Base-by-base conservation (phyloP, 164 flowering plant species). In the Tinospora cordifolia region DNA sequence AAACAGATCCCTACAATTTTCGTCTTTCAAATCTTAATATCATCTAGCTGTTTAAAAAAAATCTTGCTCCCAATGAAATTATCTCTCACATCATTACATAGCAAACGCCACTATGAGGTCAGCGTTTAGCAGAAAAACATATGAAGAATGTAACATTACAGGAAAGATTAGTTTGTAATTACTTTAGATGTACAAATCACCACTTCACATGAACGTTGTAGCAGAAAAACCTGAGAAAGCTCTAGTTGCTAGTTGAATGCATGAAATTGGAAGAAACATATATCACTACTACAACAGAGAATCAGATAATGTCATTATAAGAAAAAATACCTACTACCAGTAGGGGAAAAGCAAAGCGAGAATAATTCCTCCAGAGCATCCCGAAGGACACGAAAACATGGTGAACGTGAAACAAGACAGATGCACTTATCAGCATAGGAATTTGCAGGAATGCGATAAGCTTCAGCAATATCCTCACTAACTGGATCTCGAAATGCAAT, bases 341-440 rank as follows among this genome's bases (percentile, higher is more conserved):
- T 41, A 65, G 91, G 49, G 17, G 96, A 92, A 77, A 92, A 92
- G 76, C 99, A 95, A 67, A 95, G 93, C 24, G 73, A 63, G 78
- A 81, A 95, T 69, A 95, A 63, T 75, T 95, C 97, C 83, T 92
- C 98, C 70, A 95, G 75, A 14, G 92, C 90, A 72, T 80, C 83
- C 19, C 90, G 82, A 71, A 95, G 91, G 26, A 85, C 88, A 69
- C 74, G 75, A 65, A 95, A 95, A 80, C 90, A 80, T 8, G 99
- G 98, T 0, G 86, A 87, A 22, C 87, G 99, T 6, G 99, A 95
- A 70, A 95, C 94, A 70, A 92, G 83, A 79, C 99, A 95, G 65
- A 95, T 90, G 72, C 99, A 95, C 77, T 95, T 95, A 74, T 95
- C 98, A 68, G 99, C 96, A 87, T 77, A 92, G n/a, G 96, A 88